phyloP scores from a whole-genome alignment of 306 rosid species.

The Cicer chorassanicum region DNA sequence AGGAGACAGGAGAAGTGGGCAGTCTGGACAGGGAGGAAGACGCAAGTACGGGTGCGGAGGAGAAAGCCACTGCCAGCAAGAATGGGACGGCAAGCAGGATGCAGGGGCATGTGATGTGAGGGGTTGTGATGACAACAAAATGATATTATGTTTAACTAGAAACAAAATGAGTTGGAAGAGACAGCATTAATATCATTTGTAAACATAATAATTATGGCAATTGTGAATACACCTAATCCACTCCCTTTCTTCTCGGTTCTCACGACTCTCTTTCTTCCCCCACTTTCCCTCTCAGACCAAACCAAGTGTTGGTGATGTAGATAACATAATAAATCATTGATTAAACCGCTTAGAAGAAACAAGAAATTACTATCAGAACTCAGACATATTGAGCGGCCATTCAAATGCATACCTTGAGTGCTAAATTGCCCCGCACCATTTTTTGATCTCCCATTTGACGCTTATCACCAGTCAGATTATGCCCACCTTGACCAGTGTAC shows the following conservation, averaged over 20 bases:
- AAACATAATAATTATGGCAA: no score
- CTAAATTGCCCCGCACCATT: slow-evolving; percentile 86
- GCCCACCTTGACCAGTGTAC: slow-evolving; percentile 99
- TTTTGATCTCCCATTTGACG: slow-evolving; percentile 80
- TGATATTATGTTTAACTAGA: background rate
- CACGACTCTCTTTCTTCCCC: background rate
- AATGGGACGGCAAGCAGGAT: background rate
- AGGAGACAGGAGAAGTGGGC: background rate
- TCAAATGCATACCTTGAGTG: slow-evolving; percentile 75
- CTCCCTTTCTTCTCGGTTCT: background rate
- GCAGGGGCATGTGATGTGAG: background rate
- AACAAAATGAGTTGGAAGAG: background rate
- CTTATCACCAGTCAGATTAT: slow-evolving; percentile 80
- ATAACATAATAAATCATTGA: slow-evolving; percentile 24
- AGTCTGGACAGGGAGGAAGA: background rate
- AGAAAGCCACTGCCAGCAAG: background rate
- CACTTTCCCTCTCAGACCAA: background rate
- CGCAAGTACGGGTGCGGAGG: background rate
- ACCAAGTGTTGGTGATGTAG: background rate
- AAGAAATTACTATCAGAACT: background rate
- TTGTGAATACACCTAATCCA: background rate
- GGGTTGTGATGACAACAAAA: background rate
- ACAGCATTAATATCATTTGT: background rate
- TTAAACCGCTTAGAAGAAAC: background rate
- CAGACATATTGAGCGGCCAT: background rate